Percentiles rank a stretch among this genome's conserved stretches.
These are phyloP conservation scores for Speleostelium caveatum DNA, from an alignment of 78 protist genomes.

Conservation along the genomic window DNA sequence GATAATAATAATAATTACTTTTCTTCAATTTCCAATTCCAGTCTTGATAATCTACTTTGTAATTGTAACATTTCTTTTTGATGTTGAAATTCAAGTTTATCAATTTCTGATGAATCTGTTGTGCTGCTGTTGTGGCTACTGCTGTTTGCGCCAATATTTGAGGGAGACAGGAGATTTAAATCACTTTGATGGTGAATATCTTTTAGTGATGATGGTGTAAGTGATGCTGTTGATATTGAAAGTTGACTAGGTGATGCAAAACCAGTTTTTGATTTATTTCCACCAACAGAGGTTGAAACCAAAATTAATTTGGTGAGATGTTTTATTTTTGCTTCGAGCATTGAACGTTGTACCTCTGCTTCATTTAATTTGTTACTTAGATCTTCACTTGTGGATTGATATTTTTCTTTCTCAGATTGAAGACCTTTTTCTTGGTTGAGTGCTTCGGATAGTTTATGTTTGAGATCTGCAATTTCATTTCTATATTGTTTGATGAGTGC, in stretches of 20 bases:
- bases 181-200: too few species aligned
- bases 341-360: slow-evolving; percentile 38
- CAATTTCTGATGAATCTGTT: background rate
- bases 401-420: slow-evolving; percentile 43
- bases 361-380: slow-evolving; percentile 16
- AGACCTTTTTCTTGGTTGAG: background rate
- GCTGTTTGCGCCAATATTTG: too few species aligned
- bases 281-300: slow-evolving; percentile 13
- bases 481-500: slow-evolving; percentile 59
- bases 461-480: slow-evolving; percentile 75
- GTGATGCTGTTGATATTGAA: background rate
- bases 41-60: slow-evolving; percentile 21
- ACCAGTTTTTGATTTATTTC: background rate
- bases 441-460: slow-evolving; percentile 46
- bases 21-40: slow-evolving; percentile 45
- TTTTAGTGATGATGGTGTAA: slow-evolving; percentile 10
- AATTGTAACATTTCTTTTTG: slow-evolving; percentile 1
- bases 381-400: slow-evolving; percentile 10
- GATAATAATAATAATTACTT: too few species aligned
- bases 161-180: too few species aligned
- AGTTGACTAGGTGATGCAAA: slow-evolving; percentile 16
- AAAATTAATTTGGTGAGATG: slow-evolving; percentile 66
- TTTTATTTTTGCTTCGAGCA: slow-evolving; percentile 61
- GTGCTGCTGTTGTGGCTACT: background rate
- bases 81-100: background rate